Base-by-base conservation (phyloP, 768 basidiomycete genomes). In the Macrolepiota fuliginosa region DNA sequence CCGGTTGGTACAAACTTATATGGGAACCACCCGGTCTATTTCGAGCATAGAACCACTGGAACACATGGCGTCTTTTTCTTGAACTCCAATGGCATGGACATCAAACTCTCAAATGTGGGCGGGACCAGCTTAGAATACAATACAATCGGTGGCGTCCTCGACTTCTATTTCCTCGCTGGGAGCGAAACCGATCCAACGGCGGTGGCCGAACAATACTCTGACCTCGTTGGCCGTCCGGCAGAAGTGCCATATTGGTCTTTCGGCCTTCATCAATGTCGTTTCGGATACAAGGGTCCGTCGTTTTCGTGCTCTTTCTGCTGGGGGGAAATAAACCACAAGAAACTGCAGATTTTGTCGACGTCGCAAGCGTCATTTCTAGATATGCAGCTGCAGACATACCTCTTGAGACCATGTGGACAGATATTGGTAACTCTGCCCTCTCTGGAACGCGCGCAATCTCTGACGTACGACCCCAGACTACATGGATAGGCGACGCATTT, bases 341-440 rank as follows among this genome's bases (percentile, higher is more conserved):
- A 46, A 29, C 7, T 10, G 2, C 37, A 88, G 88, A 87, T 66
- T 88, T 79, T 50, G 73, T 87, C 27, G 82, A 87, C 35, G 86
- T 89, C 1, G 82, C 86, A 0, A 72, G 75, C 37, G 88, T 89
- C 3, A 83, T 90, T 58, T 71, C 80, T 0, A 85, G 82, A 68
- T 90, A 90, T 63, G 80, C 84, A 0, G 78, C 73, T 1, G 85
- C 86, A 0, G 69, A 72, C 3, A 90, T 91, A 56, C 89, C 88
- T 6, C 78, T 90, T 3, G 88, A 91, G 70, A 89, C 88, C 0
- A 89, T 90, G 88, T 90, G 88, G 88, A 88, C 88, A 1, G 89
- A 90, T 70, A 90, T 90, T 37, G 86, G 87, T 82, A 65, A 15
- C 66, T 60, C 27, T n/a, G 46, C 52, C 17, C 17, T 53, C 24